Conservation (phyloP, 2,329 filamentous ascomycete genomes). For the Clonostachys rhizophaga region DNA sequence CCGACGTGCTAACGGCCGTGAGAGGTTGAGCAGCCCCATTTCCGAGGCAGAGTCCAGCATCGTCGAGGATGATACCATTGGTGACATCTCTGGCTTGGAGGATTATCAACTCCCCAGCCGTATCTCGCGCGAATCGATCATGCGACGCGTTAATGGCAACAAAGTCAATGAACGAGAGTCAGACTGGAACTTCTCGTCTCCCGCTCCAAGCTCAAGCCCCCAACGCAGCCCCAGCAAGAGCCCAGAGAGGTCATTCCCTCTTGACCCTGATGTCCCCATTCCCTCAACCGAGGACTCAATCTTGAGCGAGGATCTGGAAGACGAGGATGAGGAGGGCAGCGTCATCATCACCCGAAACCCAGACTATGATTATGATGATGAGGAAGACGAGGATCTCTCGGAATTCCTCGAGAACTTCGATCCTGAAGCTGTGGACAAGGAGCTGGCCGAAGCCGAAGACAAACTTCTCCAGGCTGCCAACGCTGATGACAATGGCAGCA, state of each 20-base stretch:
- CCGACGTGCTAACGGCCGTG: conserved; percentile 53
- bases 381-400: conserved; percentile 55
- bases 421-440: conserved; percentile 31
- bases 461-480: conserved; percentile 30
- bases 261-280: conserved; percentile 87
- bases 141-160: conserved; percentile 76
- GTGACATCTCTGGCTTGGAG: conserved; percentile 53
- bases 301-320: conserved; percentile 44
- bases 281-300: conserved; percentile 75
- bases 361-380: conserved; percentile 54
- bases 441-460: conserved; percentile 21
- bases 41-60: conserved; percentile 28
- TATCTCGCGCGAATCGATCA: conserved; percentile 90
- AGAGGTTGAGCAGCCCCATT: conserved; percentile 39
- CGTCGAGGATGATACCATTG: conserved; percentile 55
- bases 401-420: conserved; percentile 50
- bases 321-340: conserved; percentile 44
- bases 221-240: conserved; percentile 41
- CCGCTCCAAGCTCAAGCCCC: conserved; percentile 52
- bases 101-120: conserved; percentile 67
- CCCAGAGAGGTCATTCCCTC: conserved; percentile 49
- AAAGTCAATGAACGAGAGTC: conserved; percentile 51
- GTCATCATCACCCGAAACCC: conserved; percentile 64
- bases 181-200: conserved; percentile 61
- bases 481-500: conserved; percentile 29